Percentiles rank a stretch among this genome's conserved stretches.
phyloP scores from a whole-genome alignment of 495 filamentous ascomycete genomes.

The Aspergillus affinis region DNA sequence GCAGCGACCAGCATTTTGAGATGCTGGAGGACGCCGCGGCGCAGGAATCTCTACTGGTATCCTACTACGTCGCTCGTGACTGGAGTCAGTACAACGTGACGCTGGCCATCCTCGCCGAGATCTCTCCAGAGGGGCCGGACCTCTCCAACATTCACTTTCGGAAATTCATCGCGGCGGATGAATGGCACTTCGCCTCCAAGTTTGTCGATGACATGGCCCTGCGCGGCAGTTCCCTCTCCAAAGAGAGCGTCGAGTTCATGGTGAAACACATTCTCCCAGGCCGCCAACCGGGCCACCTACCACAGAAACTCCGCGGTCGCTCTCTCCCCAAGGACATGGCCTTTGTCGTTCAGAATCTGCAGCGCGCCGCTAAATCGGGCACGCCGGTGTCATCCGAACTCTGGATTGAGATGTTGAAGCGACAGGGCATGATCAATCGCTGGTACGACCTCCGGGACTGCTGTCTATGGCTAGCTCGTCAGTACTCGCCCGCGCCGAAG shows the following conservation, averaged over 20 bases:
- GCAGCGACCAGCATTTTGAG: conserved; percentile 75
- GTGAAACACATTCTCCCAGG: conserved; percentile 31
- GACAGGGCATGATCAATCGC: conserved; percentile 36
- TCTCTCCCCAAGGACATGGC: conserved; percentile 27
- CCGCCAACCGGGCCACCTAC: conserved; percentile 30
- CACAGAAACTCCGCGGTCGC: conserved; percentile 17
- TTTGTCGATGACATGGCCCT: conserved; percentile 38
- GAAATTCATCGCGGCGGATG: conserved; percentile 39
- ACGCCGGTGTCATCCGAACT: conserved; percentile 30
- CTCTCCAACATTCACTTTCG: conserved; percentile 45
- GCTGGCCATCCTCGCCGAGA: conserved; percentile 46
- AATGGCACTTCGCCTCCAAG: conserved; percentile 34
- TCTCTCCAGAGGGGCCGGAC: conserved; percentile 26
- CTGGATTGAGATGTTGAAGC: conserved; percentile 45
- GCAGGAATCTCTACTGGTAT: conserved; percentile 56
- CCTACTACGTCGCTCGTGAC: conserved; percentile 50
- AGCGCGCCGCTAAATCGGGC: conserved; percentile 34
- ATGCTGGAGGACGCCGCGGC: conserved; percentile 61
- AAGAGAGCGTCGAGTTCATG: conserved; percentile 39
- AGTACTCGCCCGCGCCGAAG: conserved; percentile 28
- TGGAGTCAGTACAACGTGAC: conserved; percentile 54
- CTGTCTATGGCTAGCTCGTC: conserved; percentile 43
- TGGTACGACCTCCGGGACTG: conserved; percentile 41
- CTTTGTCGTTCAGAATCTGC: conserved; percentile 37
- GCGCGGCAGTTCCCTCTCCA: conserved; percentile 24